Percentiles rank a stretch among this genome's conserved stretches.
Evolutionary conservation across 2,329 filamentous ascomycete genomes (phyloP).

Genomic region (Diaporthe eres): DNA sequence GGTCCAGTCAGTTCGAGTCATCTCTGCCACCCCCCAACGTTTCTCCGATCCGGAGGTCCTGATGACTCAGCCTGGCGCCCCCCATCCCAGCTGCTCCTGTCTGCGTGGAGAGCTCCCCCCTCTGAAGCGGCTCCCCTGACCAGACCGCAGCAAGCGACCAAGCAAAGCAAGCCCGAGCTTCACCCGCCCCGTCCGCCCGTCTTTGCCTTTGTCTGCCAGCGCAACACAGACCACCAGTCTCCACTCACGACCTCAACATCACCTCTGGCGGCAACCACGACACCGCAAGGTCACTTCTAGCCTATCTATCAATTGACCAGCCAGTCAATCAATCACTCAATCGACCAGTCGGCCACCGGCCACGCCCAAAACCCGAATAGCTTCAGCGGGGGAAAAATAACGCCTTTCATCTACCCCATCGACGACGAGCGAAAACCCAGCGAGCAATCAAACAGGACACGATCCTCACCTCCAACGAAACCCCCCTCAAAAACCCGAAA

Average conservation of each 20-base stretch:
- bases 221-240: constrained; percentile 35
- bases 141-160: constrained; percentile 27
- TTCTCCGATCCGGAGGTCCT: constrained; percentile 35
- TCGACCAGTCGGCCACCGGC: background rate
- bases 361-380: background rate
- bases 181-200: constrained; percentile 36
- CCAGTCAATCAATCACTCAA: background rate
- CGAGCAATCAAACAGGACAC: background rate
- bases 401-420: background rate
- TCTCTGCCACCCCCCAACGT: constrained; percentile 20
- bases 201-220: constrained; percentile 27
- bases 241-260: constrained; percentile 38
- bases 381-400: background rate
- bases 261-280: constrained; percentile 15
- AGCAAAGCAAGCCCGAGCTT: constrained; percentile 31
- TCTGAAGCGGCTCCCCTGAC: constrained; percentile 1
- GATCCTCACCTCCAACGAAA: background rate
- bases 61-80: background rate
- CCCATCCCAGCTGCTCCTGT: background rate
- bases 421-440: constrained; percentile 10
- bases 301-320: background rate
- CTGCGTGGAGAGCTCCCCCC: constrained; percentile 14
- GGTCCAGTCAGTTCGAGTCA: background rate
- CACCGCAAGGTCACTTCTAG: background rate
- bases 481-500: background rate